A percentile compares a stretch with the other conserved stretches of the same genome.
These are phyloP conservation scores for Dactylorhiza incarnata DNA, from an alignment of 106 monocot genomes.

Conservation along the genomic window DNA sequence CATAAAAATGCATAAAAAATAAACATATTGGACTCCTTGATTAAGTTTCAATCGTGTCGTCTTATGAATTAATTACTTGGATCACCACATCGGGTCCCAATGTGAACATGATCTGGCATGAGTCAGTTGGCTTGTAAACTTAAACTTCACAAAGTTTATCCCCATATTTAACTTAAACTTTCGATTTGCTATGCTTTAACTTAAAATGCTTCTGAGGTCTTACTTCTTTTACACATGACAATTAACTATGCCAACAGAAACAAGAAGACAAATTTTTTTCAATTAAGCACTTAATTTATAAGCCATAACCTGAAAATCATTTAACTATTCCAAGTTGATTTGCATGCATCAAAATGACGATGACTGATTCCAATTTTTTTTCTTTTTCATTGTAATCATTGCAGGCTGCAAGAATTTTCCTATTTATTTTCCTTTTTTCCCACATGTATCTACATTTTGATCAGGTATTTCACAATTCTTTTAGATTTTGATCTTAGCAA, in stretches of 20 bases:
- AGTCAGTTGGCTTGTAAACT: not conserved
- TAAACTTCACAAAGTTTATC: not conserved
- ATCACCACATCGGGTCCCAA: not conserved
- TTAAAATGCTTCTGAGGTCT: not conserved
- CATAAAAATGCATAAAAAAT: too few species aligned
- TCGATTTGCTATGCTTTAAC: not conserved
- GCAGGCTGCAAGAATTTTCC: slow-evolving; percentile 16
- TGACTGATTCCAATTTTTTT: not conserved
- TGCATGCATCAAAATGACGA: not conserved
- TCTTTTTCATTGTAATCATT: not conserved
- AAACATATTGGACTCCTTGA: too few species aligned
- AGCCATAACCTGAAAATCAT: not conserved
- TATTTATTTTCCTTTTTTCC: slow-evolving; percentile 19
- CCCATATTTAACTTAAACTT: not conserved
- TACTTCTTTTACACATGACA: not conserved
- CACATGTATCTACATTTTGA: slow-evolving; percentile 26
- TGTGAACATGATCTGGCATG: not conserved
- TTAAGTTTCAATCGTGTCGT: too few species aligned
- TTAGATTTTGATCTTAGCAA: not conserved
- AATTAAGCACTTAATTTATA: not conserved
- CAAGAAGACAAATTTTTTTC: not conserved
- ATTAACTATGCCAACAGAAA: too few species aligned
- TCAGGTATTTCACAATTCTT: slow-evolving; percentile 12
- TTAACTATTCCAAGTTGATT: not conserved
- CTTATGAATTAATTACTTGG: too few species aligned